Evolutionary conservation across 2,329 filamentous ascomycete genomes (phyloP), one percentile per base, ranked within the genome.

Genomic region (Claviceps fusiformis): DNA sequence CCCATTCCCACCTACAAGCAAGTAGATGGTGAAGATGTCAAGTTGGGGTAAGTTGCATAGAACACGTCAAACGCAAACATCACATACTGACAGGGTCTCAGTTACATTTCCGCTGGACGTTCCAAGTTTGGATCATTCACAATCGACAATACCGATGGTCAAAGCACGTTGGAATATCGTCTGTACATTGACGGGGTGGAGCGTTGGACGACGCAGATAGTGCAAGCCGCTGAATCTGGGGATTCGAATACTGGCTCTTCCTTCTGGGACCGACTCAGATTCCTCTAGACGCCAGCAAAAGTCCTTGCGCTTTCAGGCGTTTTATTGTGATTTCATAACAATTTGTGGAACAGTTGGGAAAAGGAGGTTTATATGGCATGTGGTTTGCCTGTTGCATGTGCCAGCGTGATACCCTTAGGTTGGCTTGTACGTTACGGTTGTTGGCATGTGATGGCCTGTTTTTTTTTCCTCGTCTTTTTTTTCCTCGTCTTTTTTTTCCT

Each of bases 1-100:
- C 93, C 93, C 0, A 73, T 92, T 29, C 79, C 85, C 2, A 92
- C 89, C 0, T 98, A 97, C 69, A 77, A 76, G 61, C 89, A 96
- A 69, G 81, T 78, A 1, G 89, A 95, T 61, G 78, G 84, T 1
- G 83, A 91, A 62, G 93, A 97, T 70, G 81, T 95, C 11, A 78
- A 85, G 65, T 77, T 97, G 59, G 89, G 92, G 82, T 95, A 80
- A 74, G 79, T 54, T 19, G n/a, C 29, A 15, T n/a, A 8, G 19
- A 52, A 10, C 2, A 11, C 2, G 3, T 13, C 35, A 13, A 11
- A 48, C 3, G 7, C 3, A 11, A 6, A n/a, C 6, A 10, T 33
- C 13, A 7, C 27, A 35, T 27, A 37, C 59, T 62, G 19, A 62
- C 54, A 13, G 15, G 3, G 10, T 1, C 19, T 4, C 29, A 86